Base-by-base conservation (phyloP, 1,139 yeast species). In the Tardiomyces digboiensis region DNA sequence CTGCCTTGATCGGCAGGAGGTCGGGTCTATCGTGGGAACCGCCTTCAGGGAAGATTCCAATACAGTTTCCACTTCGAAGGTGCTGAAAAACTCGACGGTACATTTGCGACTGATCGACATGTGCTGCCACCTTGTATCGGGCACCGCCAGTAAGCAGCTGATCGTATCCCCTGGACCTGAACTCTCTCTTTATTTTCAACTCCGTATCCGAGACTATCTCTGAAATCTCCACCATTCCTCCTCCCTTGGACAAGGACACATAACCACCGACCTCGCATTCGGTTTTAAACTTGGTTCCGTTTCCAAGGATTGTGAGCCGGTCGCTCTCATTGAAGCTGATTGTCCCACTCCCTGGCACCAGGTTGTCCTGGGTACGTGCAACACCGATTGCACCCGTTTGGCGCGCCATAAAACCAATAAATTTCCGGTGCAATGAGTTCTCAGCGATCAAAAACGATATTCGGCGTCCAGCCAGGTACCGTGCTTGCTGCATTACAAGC, bases 41-140 rank as follows among this genome's bases (percentile, higher is more conserved):
- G 43, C 97, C 97, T 66, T 89, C 97, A 2, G 97, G 97, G 66
- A 89, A 91, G 43, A 91, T 86, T n/a, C 97, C 98, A 36, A 91
- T 69, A 53, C 95, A 85, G 48, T 85, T 79, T 42, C 91, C 88
- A 46, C 76, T 74, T 18, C 85, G 75, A 51, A 91, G 71, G 61
- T 87, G 96, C 43, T 79, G 74, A 60, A 89, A 91, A 1, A 91
- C 97, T 52, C 74, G 72, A 48, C 81, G 76, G 63, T 86, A 91
- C 48, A 91, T 95, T 39, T 72, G 70, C 33, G 85, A 76, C 64
- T 91, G 97, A 64, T 91, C 87, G 44, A 91, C 82, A 57, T 83
- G 84, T 43, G 76, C 81, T 0, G 97, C 97, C 21, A 74, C 66
- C 59, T 85, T 86, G 67, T 66, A 91, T 2, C 68, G 48, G 0